Conservation (phyloP, 116 monocot species). For the Dioscorea cayenensis region DNA sequence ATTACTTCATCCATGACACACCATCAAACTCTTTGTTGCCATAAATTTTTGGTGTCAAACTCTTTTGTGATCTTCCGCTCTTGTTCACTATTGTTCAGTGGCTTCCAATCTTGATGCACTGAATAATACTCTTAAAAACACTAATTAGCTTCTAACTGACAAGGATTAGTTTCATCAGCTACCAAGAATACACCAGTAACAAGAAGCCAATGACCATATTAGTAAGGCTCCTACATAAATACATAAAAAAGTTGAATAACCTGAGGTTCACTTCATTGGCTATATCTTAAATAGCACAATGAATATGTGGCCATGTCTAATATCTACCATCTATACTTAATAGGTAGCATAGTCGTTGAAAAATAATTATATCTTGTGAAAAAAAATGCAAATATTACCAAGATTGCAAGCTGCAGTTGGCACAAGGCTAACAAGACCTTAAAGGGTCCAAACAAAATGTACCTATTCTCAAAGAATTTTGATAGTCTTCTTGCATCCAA, state of each 20-base stretch:
- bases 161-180: background rate
- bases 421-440: background rate
- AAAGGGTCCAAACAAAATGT: background rate
- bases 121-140: background rate
- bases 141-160: background rate
- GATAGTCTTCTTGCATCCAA: conserved; percentile 75
- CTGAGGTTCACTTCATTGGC: background rate
- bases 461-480: conserved; percentile 82
- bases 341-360: background rate
- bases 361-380: too few relatives aligned
- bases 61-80: too few relatives aligned
- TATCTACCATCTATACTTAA: background rate
- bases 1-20: too few relatives aligned
- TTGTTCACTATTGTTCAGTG: too few relatives aligned
- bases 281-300: background rate
- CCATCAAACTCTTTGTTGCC: too few relatives aligned
- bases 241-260: background rate
- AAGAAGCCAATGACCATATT: background rate
- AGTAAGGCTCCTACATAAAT: background rate
- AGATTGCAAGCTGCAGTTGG: background rate
- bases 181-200: background rate
- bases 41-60: too few relatives aligned
- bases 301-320: background rate
- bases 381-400: too few relatives aligned
- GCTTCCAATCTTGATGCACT: background rate